Evolutionary conservation across 768 basidiomycete genomes (phyloP).

Genomic region (Gloeopeniophorella convolvens): DNA sequence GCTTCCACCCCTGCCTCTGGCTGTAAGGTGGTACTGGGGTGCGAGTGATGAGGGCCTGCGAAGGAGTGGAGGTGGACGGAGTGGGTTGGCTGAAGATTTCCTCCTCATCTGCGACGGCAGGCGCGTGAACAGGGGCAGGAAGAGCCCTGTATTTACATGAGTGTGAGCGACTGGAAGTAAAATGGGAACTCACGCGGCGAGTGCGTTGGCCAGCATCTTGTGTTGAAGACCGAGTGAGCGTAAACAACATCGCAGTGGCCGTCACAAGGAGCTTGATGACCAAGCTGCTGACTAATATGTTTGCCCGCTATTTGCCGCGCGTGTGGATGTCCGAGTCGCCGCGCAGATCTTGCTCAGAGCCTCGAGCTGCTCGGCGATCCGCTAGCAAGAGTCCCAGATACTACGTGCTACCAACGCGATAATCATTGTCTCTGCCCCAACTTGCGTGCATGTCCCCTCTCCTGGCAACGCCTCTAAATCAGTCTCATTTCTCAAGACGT

Average conservation of each 20-base stretch:
- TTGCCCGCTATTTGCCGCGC: constrained; percentile 10
- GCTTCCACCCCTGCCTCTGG: constrained; percentile 80
- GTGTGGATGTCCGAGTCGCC: no score
- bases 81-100: constrained; percentile 37
- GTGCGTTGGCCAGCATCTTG: constrained; percentile 46
- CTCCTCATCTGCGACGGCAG: constrained; percentile 54
- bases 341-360: no score
- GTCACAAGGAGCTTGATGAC: no score
- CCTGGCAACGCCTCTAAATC: no score
- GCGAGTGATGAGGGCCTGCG: constrained; percentile 42
- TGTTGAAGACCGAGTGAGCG: not conserved
- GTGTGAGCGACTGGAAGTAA: constrained; percentile 9
- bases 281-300: constrained; percentile 6
- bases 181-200: constrained; percentile 59
- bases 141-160: constrained; percentile 44
- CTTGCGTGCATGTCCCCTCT: no score
- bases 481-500: no score
- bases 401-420: no score
- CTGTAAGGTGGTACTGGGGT: constrained; percentile 76
- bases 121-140: constrained; percentile 55
- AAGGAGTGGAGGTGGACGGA: constrained; percentile 25
- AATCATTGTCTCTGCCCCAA: no score
- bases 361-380: no score
- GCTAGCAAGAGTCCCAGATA: no score
- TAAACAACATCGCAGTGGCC: no score